Evolutionary conservation across 2,329 filamentous ascomycete genomes (phyloP).

Genomic region (Cytospora piceae): DNA sequence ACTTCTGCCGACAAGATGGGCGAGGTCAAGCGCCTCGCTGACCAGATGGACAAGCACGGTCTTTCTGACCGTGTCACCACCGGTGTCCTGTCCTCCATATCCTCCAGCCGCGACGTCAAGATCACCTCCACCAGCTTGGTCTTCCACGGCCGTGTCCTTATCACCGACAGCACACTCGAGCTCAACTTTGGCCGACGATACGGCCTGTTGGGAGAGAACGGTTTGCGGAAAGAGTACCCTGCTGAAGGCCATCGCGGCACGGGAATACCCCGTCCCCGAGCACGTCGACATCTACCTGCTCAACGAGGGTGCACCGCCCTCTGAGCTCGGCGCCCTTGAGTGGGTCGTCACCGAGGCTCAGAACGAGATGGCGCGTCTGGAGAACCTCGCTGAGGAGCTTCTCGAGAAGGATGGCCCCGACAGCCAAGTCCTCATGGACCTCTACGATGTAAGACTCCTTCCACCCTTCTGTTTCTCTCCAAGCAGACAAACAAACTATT

Average conservation of each 20-base stretch:
- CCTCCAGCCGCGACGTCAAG: slow-evolving; percentile 91
- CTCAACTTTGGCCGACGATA: slow-evolving; percentile 92
- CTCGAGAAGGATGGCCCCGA: slow-evolving; percentile 93
- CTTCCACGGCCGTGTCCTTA: slow-evolving; percentile 96
- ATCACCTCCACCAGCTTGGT: slow-evolving; percentile 91
- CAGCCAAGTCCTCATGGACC: slow-evolving; percentile 83
- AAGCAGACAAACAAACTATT: slow-evolving; percentile 28
- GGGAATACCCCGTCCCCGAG: slow-evolving; percentile 94
- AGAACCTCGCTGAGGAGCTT: slow-evolving; percentile 85
- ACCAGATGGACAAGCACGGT: slow-evolving; percentile 95
- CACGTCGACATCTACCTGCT: slow-evolving; percentile 98
- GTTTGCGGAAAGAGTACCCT: slow-evolving; percentile 97
- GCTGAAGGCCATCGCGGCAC: slow-evolving; percentile 88
- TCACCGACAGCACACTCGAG: slow-evolving; percentile 92
- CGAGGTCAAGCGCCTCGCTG: slow-evolving; percentile 82
- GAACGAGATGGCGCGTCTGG: slow-evolving; percentile 87
- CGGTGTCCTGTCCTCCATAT: slow-evolving; percentile 86
- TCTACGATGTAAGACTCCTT: slow-evolving; percentile 78
- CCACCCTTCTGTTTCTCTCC: not conserved
- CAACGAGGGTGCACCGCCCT: slow-evolving; percentile 93
- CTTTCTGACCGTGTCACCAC: slow-evolving; percentile 98
- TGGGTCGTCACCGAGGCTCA: slow-evolving; percentile 97
- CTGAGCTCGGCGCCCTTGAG: slow-evolving; percentile 87
- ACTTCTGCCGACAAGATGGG: slow-evolving; percentile 74
- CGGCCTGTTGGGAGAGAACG: slow-evolving; percentile 96